Evolutionary conservation across 1,139 yeast genomes (phyloP).

Genomic region (Geotrichum candidum): DNA sequence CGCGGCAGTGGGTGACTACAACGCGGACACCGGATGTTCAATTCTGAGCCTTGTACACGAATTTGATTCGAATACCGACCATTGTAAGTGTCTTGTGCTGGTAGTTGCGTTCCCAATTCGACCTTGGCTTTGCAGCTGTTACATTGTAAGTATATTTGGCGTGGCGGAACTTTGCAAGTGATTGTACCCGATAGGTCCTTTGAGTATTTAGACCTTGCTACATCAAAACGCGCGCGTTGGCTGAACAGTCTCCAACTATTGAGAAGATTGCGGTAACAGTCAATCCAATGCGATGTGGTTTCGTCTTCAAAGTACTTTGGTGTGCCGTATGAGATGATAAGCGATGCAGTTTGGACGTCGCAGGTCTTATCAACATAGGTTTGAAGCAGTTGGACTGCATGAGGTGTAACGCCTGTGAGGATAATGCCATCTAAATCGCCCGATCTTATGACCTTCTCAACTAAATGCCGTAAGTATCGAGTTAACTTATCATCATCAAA

Average conservation of each 20-base stretch:
- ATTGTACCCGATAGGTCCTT: slow-evolving; percentile 45
- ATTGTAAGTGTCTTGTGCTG: background rate
- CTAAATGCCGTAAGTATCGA: slow-evolving; percentile 54
- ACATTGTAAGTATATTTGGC: slow-evolving; percentile 79
- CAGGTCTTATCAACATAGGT: slow-evolving; percentile 83
- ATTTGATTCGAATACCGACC: slow-evolving; percentile 4
- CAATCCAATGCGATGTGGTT: slow-evolving; percentile 72
- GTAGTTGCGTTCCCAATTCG: slow-evolving; percentile 11
- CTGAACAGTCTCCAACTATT: slow-evolving; percentile 83
- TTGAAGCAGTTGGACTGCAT: slow-evolving; percentile 75
- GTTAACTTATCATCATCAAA: slow-evolving; percentile 64
- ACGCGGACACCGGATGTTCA: slow-evolving; percentile 52
- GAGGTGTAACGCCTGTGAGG: slow-evolving; percentile 72
- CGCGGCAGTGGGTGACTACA: slow-evolving; percentile 89
- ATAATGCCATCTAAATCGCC: slow-evolving; percentile 92
- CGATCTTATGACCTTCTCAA: slow-evolving; percentile 60
- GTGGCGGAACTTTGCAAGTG: slow-evolving; percentile 51
- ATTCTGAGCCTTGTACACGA: slow-evolving; percentile 7
- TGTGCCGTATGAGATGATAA: slow-evolving; percentile 71
- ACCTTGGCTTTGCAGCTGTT: slow-evolving; percentile 60
- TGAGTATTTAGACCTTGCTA: slow-evolving; percentile 63
- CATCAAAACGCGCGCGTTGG: slow-evolving; percentile 78
- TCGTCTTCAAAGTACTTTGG: slow-evolving; percentile 72
- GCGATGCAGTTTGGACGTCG: slow-evolving; percentile 89
- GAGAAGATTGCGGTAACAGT: slow-evolving; percentile 57